phyloP scores from a whole-genome alignment of 208 protist species.

The Leishmania guyanensis region DNA sequence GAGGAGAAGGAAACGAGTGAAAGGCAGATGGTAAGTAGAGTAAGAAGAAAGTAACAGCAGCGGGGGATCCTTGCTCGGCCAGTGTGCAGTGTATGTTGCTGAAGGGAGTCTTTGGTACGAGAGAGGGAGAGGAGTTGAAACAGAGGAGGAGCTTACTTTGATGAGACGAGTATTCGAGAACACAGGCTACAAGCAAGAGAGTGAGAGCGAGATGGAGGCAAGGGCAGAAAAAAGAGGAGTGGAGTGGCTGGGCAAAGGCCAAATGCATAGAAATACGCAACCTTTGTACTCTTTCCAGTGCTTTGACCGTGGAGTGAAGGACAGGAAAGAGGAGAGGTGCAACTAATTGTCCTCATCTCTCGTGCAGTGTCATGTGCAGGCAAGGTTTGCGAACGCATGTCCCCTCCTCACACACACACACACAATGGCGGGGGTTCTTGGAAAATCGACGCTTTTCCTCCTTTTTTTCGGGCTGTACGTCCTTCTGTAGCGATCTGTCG shows the following conservation, averaged over 20 bases:
- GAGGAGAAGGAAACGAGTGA: slow-evolving; percentile 1
- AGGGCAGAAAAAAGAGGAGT: not conserved
- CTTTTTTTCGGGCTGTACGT: not conserved
- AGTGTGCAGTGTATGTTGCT: not conserved
- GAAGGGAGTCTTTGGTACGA: not conserved
- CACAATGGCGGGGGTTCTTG: not conserved
- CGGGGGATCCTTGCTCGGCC: not conserved
- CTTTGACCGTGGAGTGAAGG: not conserved
- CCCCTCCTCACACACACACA: not conserved
- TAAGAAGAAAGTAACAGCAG: not conserved
- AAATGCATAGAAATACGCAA: not conserved
- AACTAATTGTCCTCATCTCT: not conserved
- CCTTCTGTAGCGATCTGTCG: not conserved
- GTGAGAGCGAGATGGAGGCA: not conserved
- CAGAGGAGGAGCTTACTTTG: not conserved
- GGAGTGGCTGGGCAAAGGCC: not conserved
- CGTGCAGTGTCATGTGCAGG: not conserved
- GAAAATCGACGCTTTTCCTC: not conserved
- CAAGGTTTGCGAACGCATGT: not conserved
- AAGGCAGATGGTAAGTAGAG: not conserved
- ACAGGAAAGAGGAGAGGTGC: not conserved
- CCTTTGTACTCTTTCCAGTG: not conserved
- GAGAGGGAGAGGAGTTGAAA: not conserved
- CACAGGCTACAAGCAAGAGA: not conserved
- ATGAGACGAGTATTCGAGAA: not conserved